Evolutionary conservation across 2,329 filamentous ascomycete genomes (phyloP), one percentile per base, ranked within the genome.

Genomic region (Sclerotinia nivalis): DNA sequence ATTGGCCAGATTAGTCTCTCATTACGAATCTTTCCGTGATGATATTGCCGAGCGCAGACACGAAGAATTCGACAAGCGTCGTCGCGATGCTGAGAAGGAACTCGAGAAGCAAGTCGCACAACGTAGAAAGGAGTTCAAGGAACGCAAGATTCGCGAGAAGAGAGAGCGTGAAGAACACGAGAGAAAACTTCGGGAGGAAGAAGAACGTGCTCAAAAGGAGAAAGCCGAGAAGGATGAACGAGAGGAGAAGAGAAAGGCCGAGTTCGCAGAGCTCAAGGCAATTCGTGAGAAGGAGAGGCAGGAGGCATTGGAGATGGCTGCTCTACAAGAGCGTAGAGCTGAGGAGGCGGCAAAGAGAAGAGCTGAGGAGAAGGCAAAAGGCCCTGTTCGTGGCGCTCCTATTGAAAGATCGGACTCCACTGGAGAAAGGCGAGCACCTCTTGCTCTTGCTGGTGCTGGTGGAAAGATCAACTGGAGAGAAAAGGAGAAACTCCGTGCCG

Each of bases 31-130:
- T 13, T 98, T 97, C 87, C 89, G 92, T 78, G 85, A 90, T 74
- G 89, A 90, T 61, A 88, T 99, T 68, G 92, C 92, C 72, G 91
- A 96, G 81, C 91, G 93, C 78, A 92, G 95, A 76, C 93, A 93
- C 78, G 92, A 97, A 76, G 93, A 98, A 81, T 99, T 98, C 76
- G 96, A 98, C 86, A 95, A 92, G 84, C 92, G 94, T 74, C 92
- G 92, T 79, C 93, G 91, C 80, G 90, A 93, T 77, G 96, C 96
- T 45, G 93, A 98, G 85, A 89, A 91, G 74, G 96, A 99, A 80
- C 87, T 98, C 70, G 92, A 98, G 84, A 91, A 91, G 81, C 93
- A 96, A 84, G 97, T 97, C 82, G 88, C 90, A 52, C 87, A 89
- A 74, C 92, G 96, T 77, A 90, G 93, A 82, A 95, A 93, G 86